A percentile compares a stretch with the other conserved stretches of the same genome.
These are phyloP conservation scores for Kurtzmaniella quercitrusa DNA, from an alignment of 1,139 yeast genomes.

Conservation along the genomic window DNA sequence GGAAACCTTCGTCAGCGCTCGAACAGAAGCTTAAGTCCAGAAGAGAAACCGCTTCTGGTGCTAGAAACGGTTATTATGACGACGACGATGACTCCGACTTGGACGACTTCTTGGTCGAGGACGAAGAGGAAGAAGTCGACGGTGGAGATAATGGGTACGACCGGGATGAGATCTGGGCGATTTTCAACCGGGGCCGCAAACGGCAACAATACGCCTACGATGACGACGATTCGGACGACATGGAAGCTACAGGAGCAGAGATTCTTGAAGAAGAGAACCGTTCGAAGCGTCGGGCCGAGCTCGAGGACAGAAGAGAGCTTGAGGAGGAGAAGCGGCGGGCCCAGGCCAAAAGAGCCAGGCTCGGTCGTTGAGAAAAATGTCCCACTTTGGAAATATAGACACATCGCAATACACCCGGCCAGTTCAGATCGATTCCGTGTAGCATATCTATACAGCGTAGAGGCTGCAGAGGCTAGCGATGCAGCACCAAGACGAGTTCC, in stretches of 20 bases:
- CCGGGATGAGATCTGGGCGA: slow-evolving; percentile 84
- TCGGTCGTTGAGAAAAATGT: slow-evolving; percentile 2
- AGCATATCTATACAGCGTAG: background rate
- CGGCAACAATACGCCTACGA: slow-evolving; percentile 43
- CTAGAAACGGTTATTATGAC: slow-evolving; percentile 8
- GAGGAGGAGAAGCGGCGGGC: slow-evolving; percentile 50
- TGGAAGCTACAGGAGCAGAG: slow-evolving; percentile 94
- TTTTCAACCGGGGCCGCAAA: slow-evolving; percentile 65
- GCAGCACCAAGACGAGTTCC: slow-evolving; percentile 3
- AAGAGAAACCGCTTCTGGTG: slow-evolving; percentile 8
- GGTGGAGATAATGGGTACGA: slow-evolving; percentile 49
- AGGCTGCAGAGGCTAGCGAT: background rate
- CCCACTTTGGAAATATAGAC: background rate
- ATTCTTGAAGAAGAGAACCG: slow-evolving; percentile 74
- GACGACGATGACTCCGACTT: slow-evolving; percentile 25
- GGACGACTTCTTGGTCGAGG: slow-evolving; percentile 54
- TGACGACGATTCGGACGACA: slow-evolving; percentile 62
- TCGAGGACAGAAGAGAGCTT: slow-evolving; percentile 64
- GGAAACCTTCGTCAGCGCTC: slow-evolving; percentile 21
- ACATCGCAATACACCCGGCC: too few species aligned
- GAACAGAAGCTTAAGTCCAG: slow-evolving; percentile 21
- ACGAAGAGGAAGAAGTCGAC: slow-evolving; percentile 43
- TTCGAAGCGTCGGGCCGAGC: slow-evolving; percentile 55
- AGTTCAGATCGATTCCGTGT: too few species aligned
- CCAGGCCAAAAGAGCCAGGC: slow-evolving; percentile 24